Evolutionary conservation across 2,329 filamentous ascomycete species (phyloP).

Genomic region (Clonostachys rosea): DNA sequence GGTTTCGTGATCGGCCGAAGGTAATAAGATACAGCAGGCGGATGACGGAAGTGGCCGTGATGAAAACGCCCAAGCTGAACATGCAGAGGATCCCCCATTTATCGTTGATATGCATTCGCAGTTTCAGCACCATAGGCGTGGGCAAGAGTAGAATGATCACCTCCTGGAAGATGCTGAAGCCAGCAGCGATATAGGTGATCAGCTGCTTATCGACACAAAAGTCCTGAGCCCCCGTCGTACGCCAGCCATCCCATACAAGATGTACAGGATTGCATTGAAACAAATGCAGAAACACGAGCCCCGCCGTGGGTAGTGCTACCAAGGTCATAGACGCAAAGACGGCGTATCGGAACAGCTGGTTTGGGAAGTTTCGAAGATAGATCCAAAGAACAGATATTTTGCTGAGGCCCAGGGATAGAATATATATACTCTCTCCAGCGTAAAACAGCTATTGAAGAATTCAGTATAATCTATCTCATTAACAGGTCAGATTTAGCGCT

Average conservation of each 20-base stretch:
- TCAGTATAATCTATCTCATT: slow-evolving; percentile 1
- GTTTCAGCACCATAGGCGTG: slow-evolving; percentile 28
- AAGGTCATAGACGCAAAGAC: slow-evolving; percentile 24
- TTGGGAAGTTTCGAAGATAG: slow-evolving; percentile 30
- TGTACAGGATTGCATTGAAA: slow-evolving; percentile 33
- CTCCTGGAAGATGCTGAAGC: slow-evolving; percentile 40
- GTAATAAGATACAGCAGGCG: slow-evolving; percentile 24
- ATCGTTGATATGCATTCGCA: slow-evolving; percentile 31
- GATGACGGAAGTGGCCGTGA: slow-evolving; percentile 25
- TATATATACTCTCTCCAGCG: slow-evolving; percentile 24
- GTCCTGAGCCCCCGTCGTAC: not conserved
- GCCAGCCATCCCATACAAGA: slow-evolving; percentile 22
- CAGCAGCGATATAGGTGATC: slow-evolving; percentile 35
- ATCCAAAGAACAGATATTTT: slow-evolving; percentile 31
- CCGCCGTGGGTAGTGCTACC: slow-evolving; percentile 23
- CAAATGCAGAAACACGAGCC: slow-evolving; percentile 28
- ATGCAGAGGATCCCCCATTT: slow-evolving; percentile 37
- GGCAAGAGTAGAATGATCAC: slow-evolving; percentile 35
- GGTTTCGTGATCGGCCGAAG: slow-evolving; percentile 25
- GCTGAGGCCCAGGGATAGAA: slow-evolving; percentile 27
- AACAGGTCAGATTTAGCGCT: not conserved
- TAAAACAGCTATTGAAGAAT: slow-evolving; percentile 11
- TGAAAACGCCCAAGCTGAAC: slow-evolving; percentile 36
- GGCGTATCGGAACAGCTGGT: slow-evolving; percentile 16
- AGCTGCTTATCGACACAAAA: slow-evolving; percentile 11